A percentile compares a stretch with the other conserved stretches of the same genome.
These are phyloP conservation scores for Alternaria brassicae DNA, from an alignment of 2,329 filamentous ascomycete species.

Conservation along the genomic window DNA sequence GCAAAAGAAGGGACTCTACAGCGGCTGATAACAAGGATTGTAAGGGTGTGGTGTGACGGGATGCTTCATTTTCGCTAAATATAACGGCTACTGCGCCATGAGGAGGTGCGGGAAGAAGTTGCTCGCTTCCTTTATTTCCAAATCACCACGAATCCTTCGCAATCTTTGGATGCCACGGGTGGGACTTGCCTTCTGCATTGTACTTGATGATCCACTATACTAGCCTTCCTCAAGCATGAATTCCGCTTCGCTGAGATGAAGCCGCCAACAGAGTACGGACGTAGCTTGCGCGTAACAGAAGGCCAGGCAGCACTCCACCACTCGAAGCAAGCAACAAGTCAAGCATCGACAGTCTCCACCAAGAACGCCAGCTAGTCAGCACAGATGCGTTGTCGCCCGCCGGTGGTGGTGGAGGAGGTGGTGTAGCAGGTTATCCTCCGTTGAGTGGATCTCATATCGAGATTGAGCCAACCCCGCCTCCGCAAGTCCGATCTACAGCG, in stretches of 20 bases:
- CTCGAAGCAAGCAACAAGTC: conserved; percentile 20
- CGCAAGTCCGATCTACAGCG: conserved; percentile 18
- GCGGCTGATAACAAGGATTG: neutral
- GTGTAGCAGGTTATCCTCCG: conserved; percentile 12
- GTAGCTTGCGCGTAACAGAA: conserved; percentile 14
- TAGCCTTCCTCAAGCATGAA: conserved; percentile 18
- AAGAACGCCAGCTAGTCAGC: conserved; percentile 16
- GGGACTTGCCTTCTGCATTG: conserved; percentile 1
- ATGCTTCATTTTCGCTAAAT: neutral
- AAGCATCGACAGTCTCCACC: conserved; percentile 29
- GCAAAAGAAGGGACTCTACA: conserved; percentile 10
- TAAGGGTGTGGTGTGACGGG: neutral
- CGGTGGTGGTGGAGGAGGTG: conserved; percentile 17
- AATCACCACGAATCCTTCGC: conserved; percentile 1
- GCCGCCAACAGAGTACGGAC: conserved; percentile 8
- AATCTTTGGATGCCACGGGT: conserved; percentile 10
- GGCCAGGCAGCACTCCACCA: conserved; percentile 25
- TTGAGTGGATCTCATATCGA: conserved; percentile 32
- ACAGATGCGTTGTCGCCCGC: conserved; percentile 28
- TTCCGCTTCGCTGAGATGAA: conserved; percentile 17
- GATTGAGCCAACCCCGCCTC: conserved; percentile 31
- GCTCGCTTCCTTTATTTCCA: conserved; percentile 1
- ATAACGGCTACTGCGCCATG: neutral
- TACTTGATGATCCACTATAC: conserved; percentile 14
- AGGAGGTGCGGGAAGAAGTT: neutral